These are phyloP conservation scores for Chlorella ohadii DNA, from an alignment of 139 green algal species.

Conservation along the genomic window DNA sequence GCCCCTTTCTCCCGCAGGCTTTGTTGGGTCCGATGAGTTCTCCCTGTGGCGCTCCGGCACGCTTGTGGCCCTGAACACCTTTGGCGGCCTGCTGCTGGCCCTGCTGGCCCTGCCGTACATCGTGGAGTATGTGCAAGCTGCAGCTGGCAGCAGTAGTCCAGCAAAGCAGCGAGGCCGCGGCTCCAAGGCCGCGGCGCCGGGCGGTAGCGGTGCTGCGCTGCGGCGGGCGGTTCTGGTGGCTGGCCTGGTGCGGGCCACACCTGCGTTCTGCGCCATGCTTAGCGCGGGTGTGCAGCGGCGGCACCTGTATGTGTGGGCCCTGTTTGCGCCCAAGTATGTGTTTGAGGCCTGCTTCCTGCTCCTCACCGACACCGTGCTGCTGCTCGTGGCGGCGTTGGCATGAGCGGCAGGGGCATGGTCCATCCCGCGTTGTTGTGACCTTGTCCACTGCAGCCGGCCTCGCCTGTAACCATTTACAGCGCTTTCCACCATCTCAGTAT, in stretches of 20 bases:
- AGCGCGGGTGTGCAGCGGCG: conserved; percentile 69
- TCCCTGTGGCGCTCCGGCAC: conserved; percentile 58
- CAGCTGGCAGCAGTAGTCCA: background rate
- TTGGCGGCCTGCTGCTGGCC: conserved; percentile 59
- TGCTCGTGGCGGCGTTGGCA: conserved; percentile 3
- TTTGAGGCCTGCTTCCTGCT: conserved; percentile 83
- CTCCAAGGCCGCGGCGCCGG: background rate
- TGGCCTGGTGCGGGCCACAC: conserved; percentile 8
- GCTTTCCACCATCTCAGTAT: too few species aligned
- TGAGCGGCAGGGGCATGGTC: background rate
- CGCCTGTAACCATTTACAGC: too few species aligned
- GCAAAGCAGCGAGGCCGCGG: background rate
- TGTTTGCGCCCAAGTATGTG: conserved; percentile 91
- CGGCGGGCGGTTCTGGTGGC: conserved; percentile 14
- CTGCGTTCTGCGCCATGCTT: conserved; percentile 46
- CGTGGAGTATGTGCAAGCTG: background rate
- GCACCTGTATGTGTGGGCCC: conserved; percentile 91
- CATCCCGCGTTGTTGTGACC: too few species aligned
- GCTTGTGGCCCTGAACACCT: conserved; percentile 86
- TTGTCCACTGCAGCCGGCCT: too few species aligned
- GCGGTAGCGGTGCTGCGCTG: background rate
- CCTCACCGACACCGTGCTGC: conserved; percentile 41
- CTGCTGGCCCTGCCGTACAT: conserved; percentile 48
- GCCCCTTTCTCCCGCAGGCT: conserved; percentile 57
- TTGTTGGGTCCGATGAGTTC: conserved; percentile 87